phyloP scores from a whole-genome alignment of 805 yeast genomes.

The Wickerhamomyces mucosus region DNA sequence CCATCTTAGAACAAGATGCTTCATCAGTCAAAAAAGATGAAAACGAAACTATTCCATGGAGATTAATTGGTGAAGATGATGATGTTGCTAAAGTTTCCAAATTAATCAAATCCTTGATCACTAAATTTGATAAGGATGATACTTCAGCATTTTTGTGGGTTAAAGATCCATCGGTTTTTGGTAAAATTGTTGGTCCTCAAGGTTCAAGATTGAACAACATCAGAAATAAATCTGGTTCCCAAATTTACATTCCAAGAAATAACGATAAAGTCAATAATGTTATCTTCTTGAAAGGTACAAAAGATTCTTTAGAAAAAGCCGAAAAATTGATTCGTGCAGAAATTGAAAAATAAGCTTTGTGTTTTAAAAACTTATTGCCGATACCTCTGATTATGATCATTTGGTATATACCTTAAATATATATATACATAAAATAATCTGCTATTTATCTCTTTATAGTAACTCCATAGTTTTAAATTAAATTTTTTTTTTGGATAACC shows the following conservation, averaged over 20 bases:
- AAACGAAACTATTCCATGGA: constrained; percentile 49
- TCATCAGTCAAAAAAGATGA: constrained; percentile 8
- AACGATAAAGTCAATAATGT: constrained; percentile 42
- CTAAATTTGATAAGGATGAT: constrained; percentile 34
- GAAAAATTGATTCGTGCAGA: constrained; percentile 24
- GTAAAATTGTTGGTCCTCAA: constrained; percentile 65
- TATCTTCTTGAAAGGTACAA: constrained; percentile 51
- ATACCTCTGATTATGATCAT: too few species aligned
- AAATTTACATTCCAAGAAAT: constrained; percentile 55
- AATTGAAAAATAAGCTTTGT: constrained; percentile 13
- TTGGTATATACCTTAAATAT: too few species aligned
- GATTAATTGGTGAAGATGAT: constrained; percentile 45
- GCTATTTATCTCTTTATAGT: too few species aligned
- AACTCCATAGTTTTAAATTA: too few species aligned
- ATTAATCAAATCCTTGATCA: constrained; percentile 40
- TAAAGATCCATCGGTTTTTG: constrained; percentile 39
- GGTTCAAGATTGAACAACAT: constrained; percentile 59
- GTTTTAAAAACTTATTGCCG: too few species aligned
- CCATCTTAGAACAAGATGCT: constrained; percentile 29
- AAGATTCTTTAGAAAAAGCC: constrained; percentile 43
- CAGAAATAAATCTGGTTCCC: constrained; percentile 47
- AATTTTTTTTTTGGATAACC: too few species aligned
- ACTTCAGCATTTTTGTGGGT: constrained; percentile 56
- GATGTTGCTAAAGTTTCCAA: constrained; percentile 43
- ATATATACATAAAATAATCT: too few species aligned